Evolutionary conservation across 495 filamentous ascomycete genomes (phyloP).

Genomic region (Penicillium pulvis): DNA sequence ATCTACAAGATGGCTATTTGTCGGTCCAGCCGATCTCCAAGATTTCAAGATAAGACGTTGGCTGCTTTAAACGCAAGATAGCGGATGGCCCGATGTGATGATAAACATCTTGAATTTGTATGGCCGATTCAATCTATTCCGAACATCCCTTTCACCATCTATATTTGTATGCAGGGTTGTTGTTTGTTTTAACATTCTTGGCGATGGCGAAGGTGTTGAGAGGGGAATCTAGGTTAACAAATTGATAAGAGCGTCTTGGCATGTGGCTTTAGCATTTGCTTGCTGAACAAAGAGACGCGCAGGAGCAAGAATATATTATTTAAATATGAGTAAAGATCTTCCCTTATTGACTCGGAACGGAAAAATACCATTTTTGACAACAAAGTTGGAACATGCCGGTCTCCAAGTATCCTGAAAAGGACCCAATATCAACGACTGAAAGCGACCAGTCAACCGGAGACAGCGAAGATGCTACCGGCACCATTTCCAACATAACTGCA

Average conservation of each 20-base stretch:
- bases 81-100: constrained; percentile 2
- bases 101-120: constrained; percentile 2
- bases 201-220: neutral
- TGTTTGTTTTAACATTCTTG: neutral
- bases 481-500: too few species aligned
- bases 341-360: too few species aligned
- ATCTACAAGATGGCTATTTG: neutral
- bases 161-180: neutral
- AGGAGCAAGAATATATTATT: neutral
- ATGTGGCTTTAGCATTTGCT: neutral
- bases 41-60: neutral
- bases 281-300: too few species aligned
- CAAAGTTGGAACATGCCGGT: too few species aligned
- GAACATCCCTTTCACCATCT: neutral
- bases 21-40: neutral
- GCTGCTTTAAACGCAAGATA: neutral
- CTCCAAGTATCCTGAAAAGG: too few species aligned
- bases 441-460: too few species aligned
- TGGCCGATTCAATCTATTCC: neutral
- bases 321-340: neutral
- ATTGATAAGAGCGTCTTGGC: neutral
- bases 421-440: too few species aligned
- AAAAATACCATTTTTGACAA: too few species aligned
- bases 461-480: too few species aligned
- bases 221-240: neutral